phyloP scores from a whole-genome alignment of 1,139 yeast species.

The Suhomyces anneliseae region DNA sequence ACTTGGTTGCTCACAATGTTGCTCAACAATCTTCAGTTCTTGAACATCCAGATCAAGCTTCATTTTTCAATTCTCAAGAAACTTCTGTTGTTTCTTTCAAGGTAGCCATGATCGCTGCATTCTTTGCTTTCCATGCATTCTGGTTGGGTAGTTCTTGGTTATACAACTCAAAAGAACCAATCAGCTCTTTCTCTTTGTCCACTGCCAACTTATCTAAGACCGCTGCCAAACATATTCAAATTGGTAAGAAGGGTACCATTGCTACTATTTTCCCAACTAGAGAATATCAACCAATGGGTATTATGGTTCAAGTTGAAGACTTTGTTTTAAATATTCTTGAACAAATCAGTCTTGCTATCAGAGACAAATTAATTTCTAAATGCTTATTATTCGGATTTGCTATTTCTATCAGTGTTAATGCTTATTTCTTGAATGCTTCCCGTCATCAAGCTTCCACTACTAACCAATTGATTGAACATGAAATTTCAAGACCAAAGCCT shows the following conservation, averaged over 20 bases:
- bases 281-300: constrained; percentile 68
- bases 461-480: constrained; percentile 43
- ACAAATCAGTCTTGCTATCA: constrained; percentile 67
- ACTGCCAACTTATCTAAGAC: constrained; percentile 38
- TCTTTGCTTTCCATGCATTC: constrained; percentile 71
- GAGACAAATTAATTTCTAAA: constrained; percentile 81
- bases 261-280: constrained; percentile 69
- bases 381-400: constrained; percentile 71
- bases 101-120: constrained; percentile 63
- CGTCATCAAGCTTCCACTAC: constrained; percentile 54
- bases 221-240: constrained; percentile 42
- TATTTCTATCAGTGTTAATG: constrained; percentile 75
- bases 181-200: constrained; percentile 30
- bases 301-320: constrained; percentile 68
- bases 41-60: constrained; percentile 36
- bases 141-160: constrained; percentile 77
- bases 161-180: constrained; percentile 38
- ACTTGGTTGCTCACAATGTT: constrained; percentile 60
- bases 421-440: constrained; percentile 78
- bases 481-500: constrained; percentile 32
- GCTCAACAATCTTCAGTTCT: constrained; percentile 61
- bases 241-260: constrained; percentile 52
- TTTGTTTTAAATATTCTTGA: constrained; percentile 52
- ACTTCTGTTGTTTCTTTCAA: constrained; percentile 60
- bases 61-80: constrained; percentile 27